Conservation (phyloP, 2,329 filamentous ascomycete species). For the Aspergillus costaricaensis region DNA sequence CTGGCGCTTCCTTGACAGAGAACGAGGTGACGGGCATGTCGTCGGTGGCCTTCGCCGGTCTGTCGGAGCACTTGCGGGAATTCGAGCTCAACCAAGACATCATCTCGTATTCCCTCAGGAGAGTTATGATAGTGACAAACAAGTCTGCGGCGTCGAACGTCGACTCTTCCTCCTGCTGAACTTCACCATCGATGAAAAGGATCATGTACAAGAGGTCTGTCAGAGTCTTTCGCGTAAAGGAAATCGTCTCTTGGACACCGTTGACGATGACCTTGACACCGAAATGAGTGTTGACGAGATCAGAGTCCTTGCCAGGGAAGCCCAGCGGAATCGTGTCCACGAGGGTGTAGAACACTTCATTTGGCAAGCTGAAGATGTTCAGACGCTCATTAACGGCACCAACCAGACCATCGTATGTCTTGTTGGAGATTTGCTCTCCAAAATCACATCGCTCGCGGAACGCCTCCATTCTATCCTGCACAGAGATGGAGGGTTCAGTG, state of each 20-base stretch:
- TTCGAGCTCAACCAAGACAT: conserved; percentile 62
- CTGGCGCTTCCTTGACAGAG: conserved; percentile 28
- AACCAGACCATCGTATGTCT: conserved; percentile 72
- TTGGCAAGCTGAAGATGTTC: conserved; percentile 52
- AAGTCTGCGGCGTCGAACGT: conserved; percentile 62
- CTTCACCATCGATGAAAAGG: conserved; percentile 82
- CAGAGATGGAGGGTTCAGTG: conserved; percentile 68
- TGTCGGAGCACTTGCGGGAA: conserved; percentile 38
- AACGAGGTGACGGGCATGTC: conserved; percentile 30
- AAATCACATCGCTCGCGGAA: conserved; percentile 81
- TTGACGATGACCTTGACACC: conserved; percentile 74
- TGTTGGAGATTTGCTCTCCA: conserved; percentile 76
- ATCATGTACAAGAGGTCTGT: conserved; percentile 81
- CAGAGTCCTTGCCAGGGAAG: conserved; percentile 44
- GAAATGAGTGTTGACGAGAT: conserved; percentile 64
- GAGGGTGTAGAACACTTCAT: conserved; percentile 54
- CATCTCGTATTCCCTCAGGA: conserved; percentile 72
- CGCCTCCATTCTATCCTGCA: conserved; percentile 71
- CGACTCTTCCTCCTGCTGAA: conserved; percentile 70
- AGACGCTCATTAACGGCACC: conserved; percentile 67
- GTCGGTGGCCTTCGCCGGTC: conserved; percentile 17
- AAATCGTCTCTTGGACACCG: conserved; percentile 75
- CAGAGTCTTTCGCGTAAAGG: conserved; percentile 71
- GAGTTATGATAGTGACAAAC: conserved; percentile 67
- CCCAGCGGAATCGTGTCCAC: conserved; percentile 52